phyloP scores from a whole-genome alignment of 2,329 filamentous ascomycete genomes.

The Incumbomyces lentus region DNA sequence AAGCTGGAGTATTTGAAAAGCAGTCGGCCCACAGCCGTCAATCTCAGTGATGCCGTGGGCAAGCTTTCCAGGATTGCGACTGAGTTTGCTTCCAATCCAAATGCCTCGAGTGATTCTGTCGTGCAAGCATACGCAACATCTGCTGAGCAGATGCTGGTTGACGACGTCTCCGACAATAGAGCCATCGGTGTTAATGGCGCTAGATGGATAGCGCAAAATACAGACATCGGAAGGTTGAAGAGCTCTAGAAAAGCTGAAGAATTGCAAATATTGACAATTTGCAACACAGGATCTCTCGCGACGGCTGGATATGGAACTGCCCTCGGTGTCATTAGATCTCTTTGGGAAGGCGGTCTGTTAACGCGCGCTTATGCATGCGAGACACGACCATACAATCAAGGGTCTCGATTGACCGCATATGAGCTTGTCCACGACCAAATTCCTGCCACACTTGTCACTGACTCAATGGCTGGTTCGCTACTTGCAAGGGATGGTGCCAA shows the following conservation, averaged over 20 bases:
- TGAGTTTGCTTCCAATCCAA: conserved; percentile 25
- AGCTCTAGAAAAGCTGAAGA: conserved; percentile 26
- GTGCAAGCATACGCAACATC: conserved; percentile 62
- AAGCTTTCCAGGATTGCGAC: conserved; percentile 62
- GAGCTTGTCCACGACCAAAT: conserved; percentile 92
- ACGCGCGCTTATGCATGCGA: conserved; percentile 91
- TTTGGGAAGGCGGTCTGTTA: conserved; percentile 56
- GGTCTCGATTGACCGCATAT: conserved; percentile 85
- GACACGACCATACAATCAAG: conserved; percentile 95
- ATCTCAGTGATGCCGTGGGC: conserved; percentile 77
- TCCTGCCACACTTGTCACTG: conserved; percentile 81
- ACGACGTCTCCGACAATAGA: conserved; percentile 80
- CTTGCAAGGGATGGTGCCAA: conserved; percentile 52
- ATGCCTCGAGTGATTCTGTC: conserved; percentile 39
- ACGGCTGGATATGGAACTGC: conserved; percentile 98
- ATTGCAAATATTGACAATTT: conserved; percentile 87
- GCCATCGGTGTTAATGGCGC: conserved; percentile 76
- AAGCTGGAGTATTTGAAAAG: conserved; percentile 79
- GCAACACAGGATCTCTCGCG: conserved; percentile 91
- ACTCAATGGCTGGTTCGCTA: conserved; percentile 90
- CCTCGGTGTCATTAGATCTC: conserved; percentile 79
- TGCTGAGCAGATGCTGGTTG: conserved; percentile 75
- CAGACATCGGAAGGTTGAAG: conserved; percentile 37
- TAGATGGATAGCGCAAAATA: conserved; percentile 63
- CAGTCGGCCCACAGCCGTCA: conserved; percentile 88